These are phyloP conservation scores for Nymphaea colorata DNA, from an alignment of 164 flowering plant species.

Conservation along the genomic window DNA sequence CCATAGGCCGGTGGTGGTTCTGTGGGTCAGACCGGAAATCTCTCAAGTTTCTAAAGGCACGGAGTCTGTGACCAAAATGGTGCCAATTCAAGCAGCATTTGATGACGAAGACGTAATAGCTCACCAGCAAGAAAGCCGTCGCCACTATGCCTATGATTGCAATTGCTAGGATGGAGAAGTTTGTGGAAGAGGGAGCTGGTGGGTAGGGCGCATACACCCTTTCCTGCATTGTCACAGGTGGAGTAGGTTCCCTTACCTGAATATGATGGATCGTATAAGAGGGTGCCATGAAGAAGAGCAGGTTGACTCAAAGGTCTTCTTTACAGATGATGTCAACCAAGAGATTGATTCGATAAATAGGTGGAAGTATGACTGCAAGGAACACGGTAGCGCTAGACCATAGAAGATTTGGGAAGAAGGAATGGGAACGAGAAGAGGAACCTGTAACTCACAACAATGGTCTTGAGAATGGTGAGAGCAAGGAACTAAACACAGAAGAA, in stretches of 20 bases:
- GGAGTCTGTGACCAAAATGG: slow-evolving; percentile 13
- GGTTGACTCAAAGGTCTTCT: no score
- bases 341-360: no score
- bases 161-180: slow-evolving; percentile 68
- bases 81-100: slow-evolving; percentile 85
- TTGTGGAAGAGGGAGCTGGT: slow-evolving; percentile 22
- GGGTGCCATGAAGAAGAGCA: no score
- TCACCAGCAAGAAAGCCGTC: slow-evolving; percentile 63
- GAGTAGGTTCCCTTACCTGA: neutral
- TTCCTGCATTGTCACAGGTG: neutral
- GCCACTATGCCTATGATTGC: slow-evolving; percentile 73
- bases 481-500: no score
- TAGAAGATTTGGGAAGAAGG: no score
- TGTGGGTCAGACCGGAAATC: slow-evolving; percentile 20
- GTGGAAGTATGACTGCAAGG: no score
- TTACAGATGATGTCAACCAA: no score
- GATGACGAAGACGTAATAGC: slow-evolving; percentile 88
- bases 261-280: neutral
- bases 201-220: slow-evolving; percentile 3
- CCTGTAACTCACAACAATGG: no score
- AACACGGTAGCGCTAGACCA: no score
- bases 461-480: no score
- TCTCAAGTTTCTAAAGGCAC: slow-evolving; percentile 22
- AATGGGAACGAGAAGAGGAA: no score
- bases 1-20: slow-evolving; percentile 20